Evolutionary conservation across 148 eudicot genomes (phyloP).

Genomic region (Rhododendron ferrugineum): DNA sequence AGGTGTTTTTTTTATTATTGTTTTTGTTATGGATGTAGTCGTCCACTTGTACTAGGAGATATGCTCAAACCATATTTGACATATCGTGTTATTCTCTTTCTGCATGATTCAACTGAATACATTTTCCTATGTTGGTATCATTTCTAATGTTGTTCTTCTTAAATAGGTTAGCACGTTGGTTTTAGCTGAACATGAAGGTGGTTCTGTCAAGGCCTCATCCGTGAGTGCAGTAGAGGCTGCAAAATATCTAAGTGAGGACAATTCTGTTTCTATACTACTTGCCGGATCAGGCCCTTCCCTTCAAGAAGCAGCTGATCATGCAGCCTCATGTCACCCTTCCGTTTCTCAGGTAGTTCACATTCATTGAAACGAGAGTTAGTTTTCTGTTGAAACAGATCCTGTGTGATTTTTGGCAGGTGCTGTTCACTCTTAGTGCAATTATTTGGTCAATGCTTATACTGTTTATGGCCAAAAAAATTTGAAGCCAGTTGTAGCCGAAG

Average conservation of each 20-base stretch:
- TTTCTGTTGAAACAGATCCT: neutral
- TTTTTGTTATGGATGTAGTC: neutral
- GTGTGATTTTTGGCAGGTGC: neutral
- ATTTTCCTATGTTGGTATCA: neutral
- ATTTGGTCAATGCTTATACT: neutral
- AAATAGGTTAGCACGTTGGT: constrained; percentile 76
- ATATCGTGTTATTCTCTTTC: neutral
- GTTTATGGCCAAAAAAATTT: neutral
- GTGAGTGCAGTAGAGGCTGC: constrained; percentile 82
- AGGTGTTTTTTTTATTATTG: too few species aligned
- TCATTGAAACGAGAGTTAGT: neutral
- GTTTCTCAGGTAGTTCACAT: constrained; percentile 57
- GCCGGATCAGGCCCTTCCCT: constrained; percentile 92
- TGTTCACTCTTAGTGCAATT: neutral
- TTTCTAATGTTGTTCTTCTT: neutral
- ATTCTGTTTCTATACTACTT: constrained; percentile 61
- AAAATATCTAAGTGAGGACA: constrained; percentile 53
- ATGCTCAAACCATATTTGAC: neutral
- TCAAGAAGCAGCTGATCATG: constrained; percentile 80
- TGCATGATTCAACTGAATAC: neutral
- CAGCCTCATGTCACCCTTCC: constrained; percentile 76
- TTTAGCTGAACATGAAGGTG: constrained; percentile 89
- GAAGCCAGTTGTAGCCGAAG: neutral
- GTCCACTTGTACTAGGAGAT: neutral
- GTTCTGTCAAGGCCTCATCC: constrained; percentile 54